Evolutionary conservation across 2,329 filamentous ascomycete species (phyloP).

Genomic region (Cadophora sp.): DNA sequence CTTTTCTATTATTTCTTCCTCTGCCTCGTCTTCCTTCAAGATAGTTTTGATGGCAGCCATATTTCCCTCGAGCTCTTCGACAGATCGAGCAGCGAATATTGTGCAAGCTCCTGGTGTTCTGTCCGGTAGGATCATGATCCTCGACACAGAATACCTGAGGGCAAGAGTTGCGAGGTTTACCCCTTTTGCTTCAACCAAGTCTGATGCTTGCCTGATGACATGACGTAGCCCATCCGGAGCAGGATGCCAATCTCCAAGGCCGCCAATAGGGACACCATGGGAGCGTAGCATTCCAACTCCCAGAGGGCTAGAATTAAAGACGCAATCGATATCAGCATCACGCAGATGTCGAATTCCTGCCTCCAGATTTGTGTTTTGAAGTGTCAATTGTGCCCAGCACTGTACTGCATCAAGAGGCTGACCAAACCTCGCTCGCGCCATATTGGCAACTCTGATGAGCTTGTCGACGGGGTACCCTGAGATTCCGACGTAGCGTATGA

Average conservation of each 20-base stretch:
- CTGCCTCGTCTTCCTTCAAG: too few relatives aligned
- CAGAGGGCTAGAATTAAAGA: background rate
- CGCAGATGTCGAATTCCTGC: background rate
- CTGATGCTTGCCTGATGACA: background rate
- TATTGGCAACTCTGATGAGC: background rate
- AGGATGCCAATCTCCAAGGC: constrained; percentile 1
- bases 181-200: background rate
- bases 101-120: too few relatives aligned
- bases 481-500: background rate
- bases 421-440: background rate
- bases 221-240: background rate
- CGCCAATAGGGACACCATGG: background rate
- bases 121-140: too few relatives aligned
- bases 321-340: background rate
- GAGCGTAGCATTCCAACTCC: constrained; percentile 1
- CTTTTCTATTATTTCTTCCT: too few relatives aligned
- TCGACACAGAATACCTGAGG: background rate
- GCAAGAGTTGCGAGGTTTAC: background rate
- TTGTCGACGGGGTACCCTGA: background rate
- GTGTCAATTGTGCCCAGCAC: constrained; percentile 1
- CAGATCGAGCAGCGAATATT: too few relatives aligned
- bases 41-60: too few relatives aligned
- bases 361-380: background rate
- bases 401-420: background rate
- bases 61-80: too few relatives aligned